Conservation (phyloP, 352 stramenopile genomes). For the Phytophthora sp. region DNA sequence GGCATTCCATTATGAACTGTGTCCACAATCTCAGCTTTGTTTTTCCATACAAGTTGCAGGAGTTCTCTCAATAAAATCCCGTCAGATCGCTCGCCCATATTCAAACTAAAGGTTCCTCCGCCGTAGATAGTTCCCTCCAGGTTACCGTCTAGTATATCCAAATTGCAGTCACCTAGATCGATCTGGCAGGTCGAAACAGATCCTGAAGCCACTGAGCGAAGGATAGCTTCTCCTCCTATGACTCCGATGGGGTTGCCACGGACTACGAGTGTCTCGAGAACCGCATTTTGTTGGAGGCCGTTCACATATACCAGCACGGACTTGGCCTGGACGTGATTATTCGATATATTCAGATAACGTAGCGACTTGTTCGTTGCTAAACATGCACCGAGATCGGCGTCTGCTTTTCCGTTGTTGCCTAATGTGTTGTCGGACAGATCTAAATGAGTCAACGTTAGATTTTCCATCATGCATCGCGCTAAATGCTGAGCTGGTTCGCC, state of each 20-base stretch:
- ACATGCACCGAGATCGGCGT: slow-evolving; percentile 64
- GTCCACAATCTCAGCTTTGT: slow-evolving; percentile 66
- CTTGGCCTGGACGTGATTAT: slow-evolving; percentile 72
- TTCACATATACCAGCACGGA: slow-evolving; percentile 70
- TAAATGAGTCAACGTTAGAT: slow-evolving; percentile 65
- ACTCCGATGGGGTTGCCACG: slow-evolving; percentile 75
- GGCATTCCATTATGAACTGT: slow-evolving; percentile 47
- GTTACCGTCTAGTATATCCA: slow-evolving; percentile 61
- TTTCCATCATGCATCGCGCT: slow-evolving; percentile 74
- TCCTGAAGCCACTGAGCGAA: slow-evolving; percentile 54
- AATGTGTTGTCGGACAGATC: slow-evolving; percentile 78
- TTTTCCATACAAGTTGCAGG: slow-evolving; percentile 56
- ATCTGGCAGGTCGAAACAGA: slow-evolving; percentile 61
- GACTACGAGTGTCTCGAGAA: slow-evolving; percentile 55
- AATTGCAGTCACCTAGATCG: slow-evolving; percentile 70
- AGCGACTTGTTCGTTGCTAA: slow-evolving; percentile 75
- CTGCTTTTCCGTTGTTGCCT: slow-evolving; percentile 69
- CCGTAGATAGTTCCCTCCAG: slow-evolving; percentile 54
- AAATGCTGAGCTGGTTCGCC: slow-evolving; percentile 67
- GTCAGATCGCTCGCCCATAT: slow-evolving; percentile 56
- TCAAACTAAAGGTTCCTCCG: slow-evolving; percentile 57
- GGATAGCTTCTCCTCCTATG: slow-evolving; percentile 61
- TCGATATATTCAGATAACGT: slow-evolving; percentile 60
- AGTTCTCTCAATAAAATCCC: slow-evolving; percentile 62
- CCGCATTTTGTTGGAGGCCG: slow-evolving; percentile 60